phyloP scores from a whole-genome alignment of 2,329 filamentous ascomycete genomes.

The Monosporascus sp. region DNA sequence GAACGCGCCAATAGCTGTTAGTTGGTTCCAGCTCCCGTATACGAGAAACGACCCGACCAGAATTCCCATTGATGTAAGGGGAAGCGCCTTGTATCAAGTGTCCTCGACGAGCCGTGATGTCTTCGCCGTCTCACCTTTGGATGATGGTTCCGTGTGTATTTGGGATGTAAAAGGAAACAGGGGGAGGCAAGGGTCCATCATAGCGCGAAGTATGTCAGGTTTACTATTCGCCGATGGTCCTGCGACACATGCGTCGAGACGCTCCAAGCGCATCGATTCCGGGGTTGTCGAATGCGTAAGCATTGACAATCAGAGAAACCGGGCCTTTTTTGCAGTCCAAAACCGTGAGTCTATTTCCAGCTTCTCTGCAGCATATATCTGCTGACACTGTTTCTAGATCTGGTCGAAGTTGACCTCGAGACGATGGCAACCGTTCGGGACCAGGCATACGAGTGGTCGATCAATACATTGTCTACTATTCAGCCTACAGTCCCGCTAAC shows the following conservation, averaged over 20 bases:
- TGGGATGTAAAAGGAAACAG: constrained; percentile 68
- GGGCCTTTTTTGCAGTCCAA: constrained; percentile 76
- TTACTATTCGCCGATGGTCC: constrained; percentile 57
- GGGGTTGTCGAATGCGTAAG: constrained; percentile 77
- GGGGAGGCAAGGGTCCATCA: constrained; percentile 53
- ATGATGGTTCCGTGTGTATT: constrained; percentile 81
- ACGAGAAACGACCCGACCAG: constrained; percentile 34
- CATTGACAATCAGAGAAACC: constrained; percentile 61
- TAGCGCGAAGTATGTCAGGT: constrained; percentile 60
- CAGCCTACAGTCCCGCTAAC: constrained; percentile 66
- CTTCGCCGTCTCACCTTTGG: constrained; percentile 68
- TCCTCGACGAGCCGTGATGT: constrained; percentile 45
- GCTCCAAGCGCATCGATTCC: constrained; percentile 63
- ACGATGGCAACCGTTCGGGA: constrained; percentile 65
- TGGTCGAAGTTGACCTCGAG: constrained; percentile 77
- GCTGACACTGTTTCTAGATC: constrained; percentile 32
- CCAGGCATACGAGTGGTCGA: constrained; percentile 71
- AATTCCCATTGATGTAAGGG: constrained; percentile 61
- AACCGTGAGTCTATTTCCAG: constrained; percentile 45
- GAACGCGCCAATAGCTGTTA: constrained; percentile 65
- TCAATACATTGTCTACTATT: constrained; percentile 74
- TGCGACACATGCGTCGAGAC: constrained; percentile 37
- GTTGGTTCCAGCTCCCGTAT: constrained; percentile 68
- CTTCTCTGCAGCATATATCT: not conserved
- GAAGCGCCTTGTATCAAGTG: constrained; percentile 62